Base-by-base conservation (phyloP, 108 stramenopile species). In the Aurantiochytrium sp. region DNA sequence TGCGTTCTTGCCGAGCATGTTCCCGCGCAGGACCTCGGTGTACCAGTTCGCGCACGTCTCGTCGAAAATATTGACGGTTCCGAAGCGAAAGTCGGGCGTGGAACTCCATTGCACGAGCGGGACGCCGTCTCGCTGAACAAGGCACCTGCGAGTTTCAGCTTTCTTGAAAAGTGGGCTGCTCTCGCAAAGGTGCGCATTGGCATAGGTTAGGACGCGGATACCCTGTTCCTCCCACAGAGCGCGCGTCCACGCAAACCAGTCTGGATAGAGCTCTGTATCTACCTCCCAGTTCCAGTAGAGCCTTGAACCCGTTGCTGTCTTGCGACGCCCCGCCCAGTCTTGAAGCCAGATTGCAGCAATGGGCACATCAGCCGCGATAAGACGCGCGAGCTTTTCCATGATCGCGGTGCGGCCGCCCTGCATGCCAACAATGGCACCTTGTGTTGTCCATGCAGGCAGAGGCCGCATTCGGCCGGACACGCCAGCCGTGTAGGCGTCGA, bases 261-360 rank as follows among this genome's bases (percentile, higher is more conserved):
- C 72, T 69, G 88, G 60, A 28, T 89, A 89, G 5, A 29, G 60
- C 16, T 8, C 12, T 5, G 12, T 5, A 87, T 89, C 88, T 5
- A 69, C 58, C 45, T 89, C 43, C 88, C 88, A 89, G 25, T 89
- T 89, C 88, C 88, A 89, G 16, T 42, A 89, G 25, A 89, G 44
- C 25, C 88, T 5, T 5, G 51, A 29, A 5, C 88, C 60, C 5
- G 72, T 5, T 6, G 72, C 18, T 12, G 60, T 60, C 5, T 5
- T 5, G 5, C 72, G 64, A 87, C 28, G 88, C 12, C 88, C 88
- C 5, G 88, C 8, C 88, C 88, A 89, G 88, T 89, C 88, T 47
- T 89, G 88, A 5, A 89, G 58, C 88, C 88, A 89, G 19, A 69
- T 5, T 5, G 60, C 88, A 8, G 72, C 88, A 5, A 89, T 18